These are phyloP conservation scores for Monosporascus sp. DNA, from an alignment of 2,329 filamentous ascomycete genomes.

Conservation along the genomic window DNA sequence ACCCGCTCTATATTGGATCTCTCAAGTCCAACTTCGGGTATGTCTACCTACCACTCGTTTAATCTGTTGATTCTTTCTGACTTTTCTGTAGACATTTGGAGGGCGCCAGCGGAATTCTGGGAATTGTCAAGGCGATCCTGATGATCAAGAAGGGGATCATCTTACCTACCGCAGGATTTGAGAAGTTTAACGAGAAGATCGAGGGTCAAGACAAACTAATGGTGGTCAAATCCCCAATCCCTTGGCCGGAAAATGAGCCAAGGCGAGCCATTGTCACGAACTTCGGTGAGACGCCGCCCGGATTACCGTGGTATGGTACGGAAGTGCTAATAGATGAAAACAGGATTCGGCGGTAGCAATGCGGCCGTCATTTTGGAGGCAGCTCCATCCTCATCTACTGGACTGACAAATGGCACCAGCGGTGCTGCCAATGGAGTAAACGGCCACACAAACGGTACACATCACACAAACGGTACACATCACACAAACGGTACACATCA, in stretches of 20 bases:
- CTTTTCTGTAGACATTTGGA: constrained; percentile 14
- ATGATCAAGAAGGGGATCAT: constrained; percentile 19
- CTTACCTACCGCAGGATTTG: constrained; percentile 19
- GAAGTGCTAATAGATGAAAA: not conserved
- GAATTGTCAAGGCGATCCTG: constrained; percentile 21
- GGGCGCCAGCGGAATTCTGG: constrained; percentile 18
- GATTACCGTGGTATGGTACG: not conserved
- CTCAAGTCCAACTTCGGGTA: constrained; percentile 18
- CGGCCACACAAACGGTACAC: not conserved
- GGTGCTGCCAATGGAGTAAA: not conserved
- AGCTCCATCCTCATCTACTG: not conserved
- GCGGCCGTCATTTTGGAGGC: constrained; percentile 14
- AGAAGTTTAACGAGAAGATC: constrained; percentile 15
- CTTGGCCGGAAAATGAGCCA: constrained; percentile 14
- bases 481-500: too few species aligned
- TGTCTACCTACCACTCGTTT: not conserved
- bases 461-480: too few species aligned
- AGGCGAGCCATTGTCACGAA: constrained; percentile 19
- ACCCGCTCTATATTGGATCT: constrained; percentile 20
- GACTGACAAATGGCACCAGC: not conserved
- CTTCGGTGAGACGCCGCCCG: constrained; percentile 10
- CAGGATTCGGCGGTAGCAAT: constrained; percentile 19
- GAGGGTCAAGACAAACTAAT: constrained; percentile 5
- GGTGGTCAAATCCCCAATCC: constrained; percentile 7
- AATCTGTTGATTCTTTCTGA: not conserved